Base-by-base conservation (phyloP, 805 yeast genomes). In the Hanseniaspora mollemarum region DNA sequence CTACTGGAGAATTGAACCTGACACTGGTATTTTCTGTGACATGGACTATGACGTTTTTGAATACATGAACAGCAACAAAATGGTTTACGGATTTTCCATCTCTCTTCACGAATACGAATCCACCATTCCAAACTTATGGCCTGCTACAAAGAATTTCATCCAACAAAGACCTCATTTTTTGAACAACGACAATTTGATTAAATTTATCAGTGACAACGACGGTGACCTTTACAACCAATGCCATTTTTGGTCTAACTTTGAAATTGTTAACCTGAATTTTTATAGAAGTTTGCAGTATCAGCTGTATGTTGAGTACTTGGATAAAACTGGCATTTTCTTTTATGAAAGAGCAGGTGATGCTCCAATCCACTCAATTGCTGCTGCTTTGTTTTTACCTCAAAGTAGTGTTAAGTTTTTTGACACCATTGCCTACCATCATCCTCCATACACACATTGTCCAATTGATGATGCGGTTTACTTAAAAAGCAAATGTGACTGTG, bases 1-100 rank as follows among this genome's bases (percentile, higher is more conserved):
- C 75, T 86, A 85, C 72, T 87, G 95, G 96, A 79, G 95, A 66
- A 88, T 87, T 33, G 96, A 87, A 67, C 95, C 95, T 13, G 81
- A 76, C 57, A 77, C 81, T 58, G 74, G 76, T 62, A 73, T 84
- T 55, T 76, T 68, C 66, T 87, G 95, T 69, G 86, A 85, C 62
- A 70, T 87, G 53, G 78, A 79, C 58, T 82, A 82, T 64, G 95
- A 86, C 62, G 68, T 84, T 12, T 86, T 86, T 75, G 75, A 78
- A 66, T 83, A 71, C 68, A 83, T 86, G 94, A 77, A 77, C 58
- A 86, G 80, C 61, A 77, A 82, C 62, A 71, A 76, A 53, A 77
- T 82, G 68, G 74, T 71, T 49, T 86, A 84, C 63, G 87, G 88
- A 8, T 86, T 83, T 67, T 78, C 90, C 39, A 75, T 86, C 55